Conservation (phyloP, 495 filamentous ascomycete genomes). For the Pseudoneurospora amorphoporcata region DNA sequence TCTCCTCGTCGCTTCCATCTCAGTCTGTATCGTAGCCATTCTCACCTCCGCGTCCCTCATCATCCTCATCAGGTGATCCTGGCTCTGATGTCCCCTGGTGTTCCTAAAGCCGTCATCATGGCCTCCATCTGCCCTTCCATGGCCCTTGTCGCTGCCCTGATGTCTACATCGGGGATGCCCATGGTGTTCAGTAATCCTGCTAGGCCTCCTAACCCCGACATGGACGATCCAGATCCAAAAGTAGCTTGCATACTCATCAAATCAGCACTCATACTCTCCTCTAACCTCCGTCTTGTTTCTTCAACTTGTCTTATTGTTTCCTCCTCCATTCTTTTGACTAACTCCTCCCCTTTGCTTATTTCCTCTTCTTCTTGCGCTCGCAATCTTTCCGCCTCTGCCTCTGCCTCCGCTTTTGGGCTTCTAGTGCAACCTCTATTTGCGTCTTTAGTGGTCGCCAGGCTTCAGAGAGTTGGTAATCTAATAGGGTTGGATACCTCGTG, state of each 20-base stretch:
- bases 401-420: not conserved
- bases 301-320: not conserved
- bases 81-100: not conserved
- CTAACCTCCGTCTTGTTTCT: not conserved
- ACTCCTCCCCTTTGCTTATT: not conserved
- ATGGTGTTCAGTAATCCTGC: not conserved
- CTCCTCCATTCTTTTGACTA: not conserved
- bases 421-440: not conserved
- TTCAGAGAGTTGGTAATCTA: not conserved
- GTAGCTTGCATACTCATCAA: not conserved
- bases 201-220: not conserved
- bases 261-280: not conserved
- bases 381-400: not conserved
- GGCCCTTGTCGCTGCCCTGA: not conserved
- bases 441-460: not conserved
- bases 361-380: not conserved
- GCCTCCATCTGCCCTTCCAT: not conserved
- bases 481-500: too few relatives aligned
- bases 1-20: not conserved
- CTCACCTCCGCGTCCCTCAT: not conserved
- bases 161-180: not conserved
- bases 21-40: too few relatives aligned
- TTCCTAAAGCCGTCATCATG: not conserved
- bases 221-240: not conserved
- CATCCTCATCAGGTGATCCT: not conserved